A percentile compares a stretch with the other conserved stretches of the same genome.
Conservation (phyloP, 805 yeast genomes). For the Nakazawaea ernobii region DNA sequence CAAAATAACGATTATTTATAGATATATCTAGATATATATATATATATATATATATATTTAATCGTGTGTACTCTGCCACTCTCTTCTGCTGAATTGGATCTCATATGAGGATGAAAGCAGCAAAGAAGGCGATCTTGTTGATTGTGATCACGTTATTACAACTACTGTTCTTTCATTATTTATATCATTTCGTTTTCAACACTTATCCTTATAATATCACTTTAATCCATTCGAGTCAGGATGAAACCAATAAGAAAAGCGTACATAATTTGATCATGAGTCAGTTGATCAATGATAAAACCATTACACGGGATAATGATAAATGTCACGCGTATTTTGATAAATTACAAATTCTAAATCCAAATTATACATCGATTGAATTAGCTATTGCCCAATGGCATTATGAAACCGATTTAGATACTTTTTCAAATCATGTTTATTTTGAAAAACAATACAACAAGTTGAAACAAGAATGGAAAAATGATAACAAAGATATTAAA, state of each 20-base stretch:
- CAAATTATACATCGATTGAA: constrained; percentile 2
- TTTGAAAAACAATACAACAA: constrained; percentile 20
- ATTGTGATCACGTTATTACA: not conserved
- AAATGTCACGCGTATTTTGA: constrained; percentile 18
- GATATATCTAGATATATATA: not conserved
- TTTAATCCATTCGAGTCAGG: not conserved
- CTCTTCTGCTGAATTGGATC: too few relatives aligned
- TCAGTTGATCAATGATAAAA: constrained; percentile 3
- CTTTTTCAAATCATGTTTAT: constrained; percentile 21
- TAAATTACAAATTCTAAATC: constrained; percentile 11
- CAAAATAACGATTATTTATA: too few relatives aligned
- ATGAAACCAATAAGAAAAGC: not conserved
- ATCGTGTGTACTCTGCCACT: too few relatives aligned
- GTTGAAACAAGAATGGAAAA: constrained; percentile 13
- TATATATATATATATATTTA: too few relatives aligned
- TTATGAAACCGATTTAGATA: constrained; percentile 14
- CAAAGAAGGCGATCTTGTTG: not conserved
- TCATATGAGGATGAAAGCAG: not conserved
- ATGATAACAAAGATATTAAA: constrained; percentile 14
- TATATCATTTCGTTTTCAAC: not conserved
- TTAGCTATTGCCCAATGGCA: constrained; percentile 11
- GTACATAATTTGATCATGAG: not conserved
- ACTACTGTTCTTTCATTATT: not conserved
- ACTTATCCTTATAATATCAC: not conserved
- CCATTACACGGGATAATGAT: not conserved